phyloP scores from a whole-genome alignment of 2,329 filamentous ascomycete genomes.

The Mollisia scopiformis region DNA sequence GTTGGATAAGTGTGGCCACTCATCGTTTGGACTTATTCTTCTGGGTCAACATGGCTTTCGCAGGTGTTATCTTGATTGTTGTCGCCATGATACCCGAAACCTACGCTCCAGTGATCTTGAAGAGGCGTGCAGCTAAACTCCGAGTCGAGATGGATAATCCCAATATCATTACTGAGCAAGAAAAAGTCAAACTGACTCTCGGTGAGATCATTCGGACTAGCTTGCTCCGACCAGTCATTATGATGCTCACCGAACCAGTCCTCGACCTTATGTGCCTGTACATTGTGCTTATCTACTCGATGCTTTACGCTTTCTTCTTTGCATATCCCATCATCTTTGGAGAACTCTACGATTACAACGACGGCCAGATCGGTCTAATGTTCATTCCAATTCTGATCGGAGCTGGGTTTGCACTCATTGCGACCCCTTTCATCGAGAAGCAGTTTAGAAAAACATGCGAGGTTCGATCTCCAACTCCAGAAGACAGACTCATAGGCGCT shows the following conservation, averaged over 20 bases:
- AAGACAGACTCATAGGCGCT: slow-evolving; percentile 5
- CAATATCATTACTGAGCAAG: slow-evolving; percentile 39
- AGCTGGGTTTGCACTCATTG: not conserved
- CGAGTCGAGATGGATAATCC: slow-evolving; percentile 37
- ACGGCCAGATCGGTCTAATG: slow-evolving; percentile 8
- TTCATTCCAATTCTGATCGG: slow-evolving; percentile 9
- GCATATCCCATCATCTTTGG: slow-evolving; percentile 67
- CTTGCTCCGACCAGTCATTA: slow-evolving; percentile 58
- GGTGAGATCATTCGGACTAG: slow-evolving; percentile 69
- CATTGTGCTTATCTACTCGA: slow-evolving; percentile 45
- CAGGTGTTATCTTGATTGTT: slow-evolving; percentile 4
- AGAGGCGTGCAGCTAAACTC: slow-evolving; percentile 36
- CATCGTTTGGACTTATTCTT: slow-evolving; percentile 47
- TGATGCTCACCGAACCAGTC: slow-evolving; percentile 65
- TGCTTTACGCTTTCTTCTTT: slow-evolving; percentile 59
- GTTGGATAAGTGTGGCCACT: slow-evolving; percentile 4
- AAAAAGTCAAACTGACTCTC: slow-evolving; percentile 25
- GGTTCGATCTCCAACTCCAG: not conserved
- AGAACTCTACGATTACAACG: slow-evolving; percentile 28
- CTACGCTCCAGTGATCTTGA: slow-evolving; percentile 39
- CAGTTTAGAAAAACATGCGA: not conserved
- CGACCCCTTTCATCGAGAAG: slow-evolving; percentile 7
- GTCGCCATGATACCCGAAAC: slow-evolving; percentile 35
- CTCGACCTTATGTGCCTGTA: slow-evolving; percentile 74
- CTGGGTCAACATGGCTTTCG: slow-evolving; percentile 45